Base-by-base conservation (phyloP, 768 basidiomycete genomes). In the Kwoniella botswanensis region DNA sequence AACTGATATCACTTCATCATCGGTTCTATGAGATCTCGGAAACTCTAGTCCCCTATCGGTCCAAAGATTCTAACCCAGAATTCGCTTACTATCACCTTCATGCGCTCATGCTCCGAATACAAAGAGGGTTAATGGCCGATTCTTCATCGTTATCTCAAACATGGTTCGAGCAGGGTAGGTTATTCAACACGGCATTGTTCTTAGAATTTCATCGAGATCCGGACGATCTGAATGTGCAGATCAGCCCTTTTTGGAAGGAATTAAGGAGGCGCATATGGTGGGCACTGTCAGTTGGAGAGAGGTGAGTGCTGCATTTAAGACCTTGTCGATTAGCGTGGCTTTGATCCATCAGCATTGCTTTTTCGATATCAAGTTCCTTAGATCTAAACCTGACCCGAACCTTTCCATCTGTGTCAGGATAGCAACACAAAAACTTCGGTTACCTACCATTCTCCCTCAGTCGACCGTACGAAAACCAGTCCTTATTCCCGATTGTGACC, bases 201-300 rank as follows among this genome's bases (percentile, higher is more conserved):
- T 21, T 63, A 21, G 46, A 50, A 1, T 62, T 68, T 17, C 53
- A 68, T 29, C 18, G n/a, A 24, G 67, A 68, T 62, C 67, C 67
- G 50, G 46, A 46, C 26, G 60, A 68, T 7, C n/a, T 43, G 26
- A 0, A 17, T 7, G 12, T 55, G 13, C 26, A 35, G 3, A 22
- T 61, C 4, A 61, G 42, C 9, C 59, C 60, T 13, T 68, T 61
- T 26, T 58, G 60, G 67, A 50, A 29, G 24, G 67, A 68, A 44
- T 41, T 68, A 60, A 53, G 59, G n/a, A 53, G 67, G 42, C 62
- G 67, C 41, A 41, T 62, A n/a, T 68, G 67, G 67, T 61, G 21
- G 56, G 17, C 41, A 7, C 4, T 68, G n/a, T 22, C 24, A 17
- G 2, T 50, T 0, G 67, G 67, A 21, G 50, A 68, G 15, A 63